Evolutionary conservation across 768 basidiomycete genomes (phyloP).

Genomic region (Calvatia gigantea): DNA sequence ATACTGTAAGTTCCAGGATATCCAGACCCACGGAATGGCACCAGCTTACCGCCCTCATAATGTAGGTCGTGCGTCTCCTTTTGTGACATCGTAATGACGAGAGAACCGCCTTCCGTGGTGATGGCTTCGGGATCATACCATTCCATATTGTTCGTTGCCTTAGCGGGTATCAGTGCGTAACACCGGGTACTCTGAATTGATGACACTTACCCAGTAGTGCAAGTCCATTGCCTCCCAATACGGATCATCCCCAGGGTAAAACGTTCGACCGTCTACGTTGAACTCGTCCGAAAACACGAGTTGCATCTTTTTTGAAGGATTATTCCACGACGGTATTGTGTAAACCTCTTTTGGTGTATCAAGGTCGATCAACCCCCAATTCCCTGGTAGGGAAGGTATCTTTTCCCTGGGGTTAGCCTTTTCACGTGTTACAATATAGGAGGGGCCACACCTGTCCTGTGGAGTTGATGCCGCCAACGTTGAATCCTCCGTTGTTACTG

Average conservation of each 20-base stretch:
- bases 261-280: conserved; percentile 64
- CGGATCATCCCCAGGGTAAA: conserved; percentile 82
- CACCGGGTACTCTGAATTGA: not conserved
- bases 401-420: conserved; percentile 25
- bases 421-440: not conserved
- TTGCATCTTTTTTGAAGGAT: conserved; percentile 44
- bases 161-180: not conserved
- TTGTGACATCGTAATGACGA: conserved; percentile 67
- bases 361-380: conserved; percentile 50
- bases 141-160: conserved; percentile 65
- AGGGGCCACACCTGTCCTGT: conserved; percentile 49
- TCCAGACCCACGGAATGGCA: conserved; percentile 2
- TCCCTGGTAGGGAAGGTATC: conserved; percentile 58
- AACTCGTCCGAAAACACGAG: conserved; percentile 83
- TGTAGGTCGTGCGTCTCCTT: conserved; percentile 65
- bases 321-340: conserved; percentile 52
- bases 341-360: conserved; percentile 55
- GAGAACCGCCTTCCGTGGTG: conserved; percentile 66
- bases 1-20: conserved; percentile 19
- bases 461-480: conserved; percentile 55
- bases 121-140: conserved; percentile 88
- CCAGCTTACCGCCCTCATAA: conserved; percentile 59
- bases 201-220: conserved; percentile 62
- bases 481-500: conserved; percentile 30
- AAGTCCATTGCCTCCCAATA: conserved; percentile 82